These are phyloP conservation scores for Leptographium galeiforme DNA, from an alignment of 2,329 filamentous ascomycete genomes.

Conservation along the genomic window DNA sequence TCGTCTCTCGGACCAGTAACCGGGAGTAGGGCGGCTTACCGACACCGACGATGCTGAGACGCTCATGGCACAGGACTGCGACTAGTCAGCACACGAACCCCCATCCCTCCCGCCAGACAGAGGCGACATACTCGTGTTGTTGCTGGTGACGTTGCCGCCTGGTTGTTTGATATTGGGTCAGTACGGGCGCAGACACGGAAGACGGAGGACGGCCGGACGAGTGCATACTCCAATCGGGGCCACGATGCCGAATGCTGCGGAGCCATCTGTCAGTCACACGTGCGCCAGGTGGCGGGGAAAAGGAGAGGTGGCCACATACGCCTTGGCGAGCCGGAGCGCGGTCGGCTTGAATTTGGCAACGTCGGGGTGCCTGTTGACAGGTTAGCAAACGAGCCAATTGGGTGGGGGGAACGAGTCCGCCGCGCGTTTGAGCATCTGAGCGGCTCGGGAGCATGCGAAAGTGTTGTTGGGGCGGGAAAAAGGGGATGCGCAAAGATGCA, in stretches of 20 bases:
- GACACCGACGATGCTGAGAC: constrained; percentile 93
- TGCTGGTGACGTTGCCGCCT: constrained; percentile 81
- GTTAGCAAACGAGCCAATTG: constrained; percentile 8
- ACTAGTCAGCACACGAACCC: constrained; percentile 16
- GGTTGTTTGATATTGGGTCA: constrained; percentile 9
- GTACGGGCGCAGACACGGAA: background rate
- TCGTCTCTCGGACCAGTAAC: background rate
- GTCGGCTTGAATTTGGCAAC: constrained; percentile 94
- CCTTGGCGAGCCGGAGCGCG: constrained; percentile 84
- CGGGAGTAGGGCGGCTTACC: constrained; percentile 42
- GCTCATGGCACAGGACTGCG: constrained; percentile 86
- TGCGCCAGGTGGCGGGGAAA: constrained; percentile 7
- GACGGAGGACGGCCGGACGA: too few species aligned
- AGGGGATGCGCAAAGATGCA: constrained; percentile 12
- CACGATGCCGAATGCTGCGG: constrained; percentile 77
- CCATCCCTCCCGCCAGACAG: too few species aligned
- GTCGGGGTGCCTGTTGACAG: constrained; percentile 60
- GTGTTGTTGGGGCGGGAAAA: constrained; percentile 13
- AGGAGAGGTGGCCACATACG: constrained; percentile 40
- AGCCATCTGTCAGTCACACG: constrained; percentile 11
- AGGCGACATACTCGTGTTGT: constrained; percentile 67
- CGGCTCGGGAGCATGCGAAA: too few species aligned
- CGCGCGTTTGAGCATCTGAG: constrained; percentile 3
- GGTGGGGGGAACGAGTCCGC: background rate
- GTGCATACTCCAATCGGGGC: constrained; percentile 81